phyloP scores from a whole-genome alignment of 1,139 yeast species.

The Pichia sp. region DNA sequence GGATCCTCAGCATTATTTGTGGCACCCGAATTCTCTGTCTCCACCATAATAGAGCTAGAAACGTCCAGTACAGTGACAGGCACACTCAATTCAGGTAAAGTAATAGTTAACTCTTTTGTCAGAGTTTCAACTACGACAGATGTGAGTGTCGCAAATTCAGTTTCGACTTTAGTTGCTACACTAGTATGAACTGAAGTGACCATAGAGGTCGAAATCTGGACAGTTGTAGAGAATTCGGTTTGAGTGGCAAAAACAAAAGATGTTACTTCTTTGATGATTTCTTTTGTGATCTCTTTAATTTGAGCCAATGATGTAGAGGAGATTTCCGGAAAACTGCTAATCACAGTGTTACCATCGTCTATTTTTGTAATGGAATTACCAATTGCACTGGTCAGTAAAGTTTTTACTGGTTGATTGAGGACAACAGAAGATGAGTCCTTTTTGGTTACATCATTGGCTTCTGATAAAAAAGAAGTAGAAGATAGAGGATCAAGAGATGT shows the following conservation, averaged over 20 bases:
- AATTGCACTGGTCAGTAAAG: not conserved
- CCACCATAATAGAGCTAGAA: not conserved
- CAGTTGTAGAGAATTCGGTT: slow-evolving; percentile 2
- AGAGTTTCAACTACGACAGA: not conserved
- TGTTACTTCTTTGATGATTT: slow-evolving; percentile 16
- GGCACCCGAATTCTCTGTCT: not conserved
- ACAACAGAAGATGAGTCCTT: not conserved
- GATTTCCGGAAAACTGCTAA: not conserved
- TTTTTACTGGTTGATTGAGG: not conserved
- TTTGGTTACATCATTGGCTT: not conserved
- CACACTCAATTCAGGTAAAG: slow-evolving; percentile 3
- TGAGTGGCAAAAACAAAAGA: slow-evolving; percentile 10
- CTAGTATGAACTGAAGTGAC: slow-evolving; percentile 8
- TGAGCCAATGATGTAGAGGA: not conserved
- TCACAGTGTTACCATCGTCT: not conserved
- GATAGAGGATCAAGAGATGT: slow-evolving; percentile 5
- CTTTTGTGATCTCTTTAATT: slow-evolving; percentile 13
- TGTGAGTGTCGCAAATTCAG: not conserved
- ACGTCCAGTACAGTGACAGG: not conserved
- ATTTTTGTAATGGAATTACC: not conserved
- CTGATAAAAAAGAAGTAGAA: not conserved
- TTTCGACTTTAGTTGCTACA: not conserved
- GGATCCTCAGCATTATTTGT: not conserved
- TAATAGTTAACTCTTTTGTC: slow-evolving; percentile 3
- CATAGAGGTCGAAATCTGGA: slow-evolving; percentile 4